phyloP scores from a whole-genome alignment of 345 rosid species.

The Populus simonii region DNA sequence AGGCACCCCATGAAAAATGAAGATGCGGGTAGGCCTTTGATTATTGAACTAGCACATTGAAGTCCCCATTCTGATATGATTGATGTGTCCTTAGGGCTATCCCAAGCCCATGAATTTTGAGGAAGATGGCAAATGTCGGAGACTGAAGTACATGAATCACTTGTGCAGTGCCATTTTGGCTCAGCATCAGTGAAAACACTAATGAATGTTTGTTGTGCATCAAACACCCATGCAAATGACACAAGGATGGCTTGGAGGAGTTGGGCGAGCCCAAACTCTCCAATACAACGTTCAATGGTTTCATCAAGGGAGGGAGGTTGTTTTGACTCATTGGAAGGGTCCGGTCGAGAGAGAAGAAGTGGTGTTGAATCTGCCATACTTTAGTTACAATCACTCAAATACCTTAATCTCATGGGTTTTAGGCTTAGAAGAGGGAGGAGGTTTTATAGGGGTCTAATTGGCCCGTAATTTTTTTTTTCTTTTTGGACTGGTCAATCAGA shows the following conservation, averaged over 20 bases:
- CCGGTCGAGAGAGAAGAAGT: slow-evolving; percentile 28
- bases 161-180: slow-evolving; percentile 55
- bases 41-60: slow-evolving; percentile 40
- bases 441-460: no score
- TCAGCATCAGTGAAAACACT: slow-evolving; percentile 53
- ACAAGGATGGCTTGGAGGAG: slow-evolving; percentile 50
- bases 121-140: slow-evolving; percentile 43
- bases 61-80: slow-evolving; percentile 57
- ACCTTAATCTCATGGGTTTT: no score
- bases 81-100: slow-evolving; percentile 27
- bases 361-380: slow-evolving; percentile 2
- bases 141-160: slow-evolving; percentile 18
- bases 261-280: slow-evolving; percentile 38
- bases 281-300: slow-evolving; percentile 37
- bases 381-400: no score
- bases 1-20: slow-evolving; percentile 61
- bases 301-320: slow-evolving; percentile 29
- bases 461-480: no score
- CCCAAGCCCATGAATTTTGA: slow-evolving; percentile 50
- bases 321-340: slow-evolving; percentile 7
- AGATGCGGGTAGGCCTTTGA: slow-evolving; percentile 57
- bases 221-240: slow-evolving; percentile 50
- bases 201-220: slow-evolving; percentile 65
- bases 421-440: no score
- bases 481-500: no score